Conservation (phyloP, 345 rosid genomes). For the Gossypium sturtianum region DNA sequence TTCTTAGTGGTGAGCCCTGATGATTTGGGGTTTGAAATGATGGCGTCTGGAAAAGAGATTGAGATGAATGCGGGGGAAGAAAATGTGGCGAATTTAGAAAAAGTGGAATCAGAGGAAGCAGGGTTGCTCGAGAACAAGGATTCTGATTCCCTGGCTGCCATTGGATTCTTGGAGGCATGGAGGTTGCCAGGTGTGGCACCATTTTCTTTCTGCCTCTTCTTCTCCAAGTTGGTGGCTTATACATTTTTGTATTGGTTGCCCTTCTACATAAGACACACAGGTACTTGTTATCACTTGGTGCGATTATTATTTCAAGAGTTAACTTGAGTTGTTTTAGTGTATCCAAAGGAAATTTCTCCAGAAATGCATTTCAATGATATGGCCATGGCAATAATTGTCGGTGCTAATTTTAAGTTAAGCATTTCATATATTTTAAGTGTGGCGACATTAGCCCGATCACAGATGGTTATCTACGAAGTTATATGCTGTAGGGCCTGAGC, state of each 20-base stretch:
- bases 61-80: constrained; percentile 44
- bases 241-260: constrained; percentile 94
- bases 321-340: background rate
- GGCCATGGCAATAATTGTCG: background rate
- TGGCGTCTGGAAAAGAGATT: constrained; percentile 33
- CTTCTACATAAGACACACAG: constrained; percentile 85
- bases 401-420: background rate
- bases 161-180: constrained; percentile 87
- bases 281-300: constrained; percentile 28
- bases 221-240: constrained; percentile 91
- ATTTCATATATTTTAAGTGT: background rate
- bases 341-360: background rate
- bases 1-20: constrained; percentile 69
- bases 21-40: constrained; percentile 56
- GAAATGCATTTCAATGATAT: background rate
- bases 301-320: background rate
- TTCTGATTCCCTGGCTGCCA: constrained; percentile 43
- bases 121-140: constrained; percentile 32
- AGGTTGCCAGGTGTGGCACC: constrained; percentile 84
- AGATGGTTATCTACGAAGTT: background rate
- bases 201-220: constrained; percentile 80
- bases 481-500: background rate
- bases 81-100: constrained; percentile 30
- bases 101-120: constrained; percentile 52
- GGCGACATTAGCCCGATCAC: background rate